phyloP scores from a whole-genome alignment of 139 green algal species.

The Picocystis salinarum region DNA sequence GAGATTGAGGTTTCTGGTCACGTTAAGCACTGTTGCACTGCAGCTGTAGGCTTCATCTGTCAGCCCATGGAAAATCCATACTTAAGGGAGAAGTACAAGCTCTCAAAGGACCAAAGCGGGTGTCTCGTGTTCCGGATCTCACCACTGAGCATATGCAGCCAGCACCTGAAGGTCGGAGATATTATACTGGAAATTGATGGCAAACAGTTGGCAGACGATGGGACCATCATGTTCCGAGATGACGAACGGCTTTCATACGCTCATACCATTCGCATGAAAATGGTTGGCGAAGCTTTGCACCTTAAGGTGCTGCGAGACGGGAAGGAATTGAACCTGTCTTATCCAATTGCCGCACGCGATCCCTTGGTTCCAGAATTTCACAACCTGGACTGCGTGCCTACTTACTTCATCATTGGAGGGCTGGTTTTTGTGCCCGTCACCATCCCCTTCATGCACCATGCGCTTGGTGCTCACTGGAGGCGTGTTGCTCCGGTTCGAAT shows the following conservation, averaged over 20 bases:
- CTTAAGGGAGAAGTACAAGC: too few species aligned
- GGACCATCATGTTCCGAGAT: constrained; percentile 34
- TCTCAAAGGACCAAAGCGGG: too few species aligned
- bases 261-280: constrained; percentile 20
- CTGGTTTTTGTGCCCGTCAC: constrained; percentile 42
- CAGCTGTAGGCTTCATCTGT: too few species aligned
- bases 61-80: too few species aligned
- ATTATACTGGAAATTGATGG: constrained; percentile 36
- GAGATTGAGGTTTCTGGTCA: too few species aligned
- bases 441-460: constrained; percentile 40
- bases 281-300: constrained; percentile 31
- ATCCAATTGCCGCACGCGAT: constrained; percentile 22
- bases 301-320: constrained; percentile 28
- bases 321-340: constrained; percentile 23
- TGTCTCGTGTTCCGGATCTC: too few species aligned
- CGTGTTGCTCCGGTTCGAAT: constrained; percentile 16
- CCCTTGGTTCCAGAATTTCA: constrained; percentile 45
- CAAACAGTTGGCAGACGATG: constrained; percentile 33
- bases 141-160: too few species aligned
- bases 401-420: constrained; percentile 44
- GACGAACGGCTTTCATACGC: constrained; percentile 39
- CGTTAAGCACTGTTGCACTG: too few species aligned
- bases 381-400: constrained; percentile 39
- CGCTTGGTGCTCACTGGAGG: constrained; percentile 20
- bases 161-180: constrained; percentile 28